Evolutionary conservation across 495 filamentous ascomycete species (phyloP), one percentile per base, ranked within the genome.

Genomic region (Penicillium soppii): DNA sequence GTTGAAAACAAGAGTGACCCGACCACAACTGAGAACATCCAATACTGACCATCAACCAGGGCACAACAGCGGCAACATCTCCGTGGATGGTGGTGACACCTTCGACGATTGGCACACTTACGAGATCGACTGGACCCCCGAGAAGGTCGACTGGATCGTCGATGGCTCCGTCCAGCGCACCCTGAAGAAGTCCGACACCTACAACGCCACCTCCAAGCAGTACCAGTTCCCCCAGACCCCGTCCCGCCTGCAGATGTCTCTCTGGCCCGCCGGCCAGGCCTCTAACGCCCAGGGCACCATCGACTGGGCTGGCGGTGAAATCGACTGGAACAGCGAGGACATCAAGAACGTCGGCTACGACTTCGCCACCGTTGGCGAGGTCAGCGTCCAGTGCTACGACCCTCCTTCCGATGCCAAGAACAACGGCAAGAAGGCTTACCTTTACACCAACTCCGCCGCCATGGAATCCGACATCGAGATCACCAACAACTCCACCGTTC

Each of bases 201-300:
- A 82, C 79, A 96, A 98, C 73, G 72, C 75, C 7, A 96, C 89
- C 6, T 61, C 82, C 56, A 88, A 92, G 68, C 83, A 82, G 59
- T 98, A 86, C 82, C 75, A 87, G 59, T 98, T 81, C 78, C 94
- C 94, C 15, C 94, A 97, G 72, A 95, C 90, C 2, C 94, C 94
- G 3, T 69, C 95, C n/a, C 89, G 94, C 55, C 81, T 98, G 43
- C 88, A 97, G 74, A 76, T 98, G 54, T 97, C 95, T 10, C 82
- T 97, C 63, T 98, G 94, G 94, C 95, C 94, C 50, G 94, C 89
- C 55, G 94, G 94, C 59, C 78, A 85, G 39, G 68, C 83, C 17
- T 79, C 81, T 68, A 96, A 95, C 64, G 88, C 81, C 22, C 47
- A 85, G 59, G 94, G 95, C 52, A 97, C 94, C 13, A 82, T 96